Base-by-base conservation (phyloP, 2,329 filamentous ascomycete species). In the Xylaria hypoxylon region DNA sequence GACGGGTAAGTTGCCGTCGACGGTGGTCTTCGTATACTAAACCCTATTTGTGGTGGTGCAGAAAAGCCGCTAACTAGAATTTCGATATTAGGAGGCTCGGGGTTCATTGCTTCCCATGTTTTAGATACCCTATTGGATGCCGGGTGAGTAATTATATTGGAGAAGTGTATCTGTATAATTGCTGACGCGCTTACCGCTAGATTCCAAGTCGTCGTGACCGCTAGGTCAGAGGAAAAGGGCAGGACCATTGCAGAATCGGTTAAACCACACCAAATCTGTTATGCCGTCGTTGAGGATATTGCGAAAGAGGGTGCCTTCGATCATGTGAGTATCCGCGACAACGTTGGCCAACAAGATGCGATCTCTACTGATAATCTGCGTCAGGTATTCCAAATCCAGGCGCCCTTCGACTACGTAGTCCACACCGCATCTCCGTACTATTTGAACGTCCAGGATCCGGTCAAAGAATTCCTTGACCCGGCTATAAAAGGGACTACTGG, bases 401-500 rank as follows among this genome's bases (percentile, higher is more conserved):
- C 79, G 0, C 86, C 88, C 0, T 92, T 95, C 68, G 89, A 92
- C 72, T 89, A 86, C 51, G 90, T 95, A 55, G 84, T 93, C 58
- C 90, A 93, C 77, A 92, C 90, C 5, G 90, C 91, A 2, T 90
- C 87, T 0, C 92, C 92, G 0, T 94, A 92, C 80, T 89, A 92
- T 72, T 86, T 89, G 76, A 88, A 89, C 55, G 84, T 90, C 52
- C 84, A 86, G 2, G 81, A 83, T 63, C 79, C 79, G 5, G 74
- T 79, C 10, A 77, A 75, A 19, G 83, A 86, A 48, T 79, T 89
- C 26, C 79, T 89, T 10, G 81, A 87, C 52, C 87, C 86, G 0
- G 86, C 86, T 6, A 81, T 89, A 51, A 81, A 83, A 17, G 86
- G 86, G 10, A 87, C 85, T 0, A 78, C 77, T 0, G 81, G 82